Base-by-base conservation (phyloP, 352 stramenopile genomes). In the Phytopythium oedochilum region DNA sequence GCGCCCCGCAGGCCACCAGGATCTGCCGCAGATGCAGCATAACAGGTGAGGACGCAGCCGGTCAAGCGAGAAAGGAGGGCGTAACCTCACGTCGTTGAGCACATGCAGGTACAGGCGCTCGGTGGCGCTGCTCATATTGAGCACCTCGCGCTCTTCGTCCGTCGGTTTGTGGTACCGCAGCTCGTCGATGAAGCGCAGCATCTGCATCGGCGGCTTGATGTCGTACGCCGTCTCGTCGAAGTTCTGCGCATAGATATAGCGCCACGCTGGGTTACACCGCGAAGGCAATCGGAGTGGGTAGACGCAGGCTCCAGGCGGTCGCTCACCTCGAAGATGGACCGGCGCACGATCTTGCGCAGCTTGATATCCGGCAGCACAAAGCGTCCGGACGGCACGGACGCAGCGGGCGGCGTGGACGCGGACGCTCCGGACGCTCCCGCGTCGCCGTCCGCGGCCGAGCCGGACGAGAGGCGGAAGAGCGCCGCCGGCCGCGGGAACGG, bases 111-210 rank as follows among this genome's bases (percentile, higher is more conserved):
- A 83, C 23, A 94, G 68, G 1, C 85, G 72, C 59, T 93, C 85
- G 0, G 66, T 84, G 38, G 76, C 78, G 53, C 80, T 90, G 53
- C 71, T 83, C 17, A 94, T 57, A 54, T 92, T 92, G 34, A 92
- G 67, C 39, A 74, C 62, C 29, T 70, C 56, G 53, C 79, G 78
- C 60, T 94, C 85, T 26, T 85, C 71, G 5, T 66, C 40, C n/a
- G 83, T 92, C 7, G 85, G 85, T 29, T 89, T 90, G 60, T 94
- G 85, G 55, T 90, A 94, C n/a, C 85, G 80, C 55, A 94, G 61
- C 9, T 70, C 72, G 55, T 94, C 85, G 42, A 94, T 76, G 43
- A 92, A 80, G 51, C 85, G 83, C 75, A 94, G 74, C 72, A 88
- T 86, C 54, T 89, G 78, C 55, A 79, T 88, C 54, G 85, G 80